These are phyloP conservation scores for Helotiales sp. DNA, from an alignment of 2,329 filamentous ascomycete species.

Conservation along the genomic window DNA sequence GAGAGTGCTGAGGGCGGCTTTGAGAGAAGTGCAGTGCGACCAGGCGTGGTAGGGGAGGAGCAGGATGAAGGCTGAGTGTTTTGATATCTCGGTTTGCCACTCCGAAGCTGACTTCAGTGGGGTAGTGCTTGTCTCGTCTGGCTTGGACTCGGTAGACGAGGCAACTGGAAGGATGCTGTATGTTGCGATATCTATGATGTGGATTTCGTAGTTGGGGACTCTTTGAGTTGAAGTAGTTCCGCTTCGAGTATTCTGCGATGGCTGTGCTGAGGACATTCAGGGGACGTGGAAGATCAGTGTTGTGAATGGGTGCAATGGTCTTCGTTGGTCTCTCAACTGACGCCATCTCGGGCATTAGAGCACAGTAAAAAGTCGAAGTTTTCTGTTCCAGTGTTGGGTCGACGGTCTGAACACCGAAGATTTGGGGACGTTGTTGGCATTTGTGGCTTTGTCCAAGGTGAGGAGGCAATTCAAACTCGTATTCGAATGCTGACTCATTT, in stretches of 20 bases:
- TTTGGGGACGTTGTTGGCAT: not conserved
- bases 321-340: slow-evolving; percentile 1
- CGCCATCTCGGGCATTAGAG: not conserved
- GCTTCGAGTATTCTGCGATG: slow-evolving; percentile 1
- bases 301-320: slow-evolving; percentile 13
- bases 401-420: no score
- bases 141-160: not conserved
- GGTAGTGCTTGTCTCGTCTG: not conserved
- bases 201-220: not conserved
- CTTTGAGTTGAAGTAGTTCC: not conserved
- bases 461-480: not conserved
- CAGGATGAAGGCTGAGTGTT: slow-evolving; percentile 6
- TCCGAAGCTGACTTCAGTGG: not conserved
- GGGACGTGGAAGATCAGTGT: slow-evolving; percentile 8
- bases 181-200: slow-evolving; percentile 9
- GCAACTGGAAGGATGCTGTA: not conserved
- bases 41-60: slow-evolving; percentile 18
- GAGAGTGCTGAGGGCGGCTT: not conserved
- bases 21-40: slow-evolving; percentile 8
- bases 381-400: not conserved
- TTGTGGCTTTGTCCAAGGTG: not conserved
- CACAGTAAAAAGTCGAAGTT: not conserved
- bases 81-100: slow-evolving; percentile 5
- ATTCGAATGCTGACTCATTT: not conserved
- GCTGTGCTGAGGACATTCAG: slow-evolving; percentile 12